Conservation (phyloP, 2,329 filamentous ascomycete genomes). For the Phialophora chinensis region DNA sequence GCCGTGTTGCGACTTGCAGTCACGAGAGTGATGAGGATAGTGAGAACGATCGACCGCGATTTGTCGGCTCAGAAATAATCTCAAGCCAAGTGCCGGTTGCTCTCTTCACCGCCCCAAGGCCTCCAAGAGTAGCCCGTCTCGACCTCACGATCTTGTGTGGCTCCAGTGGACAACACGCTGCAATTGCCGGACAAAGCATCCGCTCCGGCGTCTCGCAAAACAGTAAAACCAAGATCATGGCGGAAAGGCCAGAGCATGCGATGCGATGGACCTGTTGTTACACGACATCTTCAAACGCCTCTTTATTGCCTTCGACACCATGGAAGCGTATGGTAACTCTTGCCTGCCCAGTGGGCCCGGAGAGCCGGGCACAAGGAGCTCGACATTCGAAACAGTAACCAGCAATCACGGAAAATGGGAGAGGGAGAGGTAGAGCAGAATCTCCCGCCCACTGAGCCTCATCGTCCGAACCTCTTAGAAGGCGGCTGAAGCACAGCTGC, state of each 20-base stretch:
- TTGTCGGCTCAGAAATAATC: not conserved
- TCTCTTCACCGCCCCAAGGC: not conserved
- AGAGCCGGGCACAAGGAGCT: not conserved
- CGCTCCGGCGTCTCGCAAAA: not conserved
- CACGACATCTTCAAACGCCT: not conserved
- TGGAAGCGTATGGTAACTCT: not conserved
- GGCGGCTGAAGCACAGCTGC: not conserved
- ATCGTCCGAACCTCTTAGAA: not conserved
- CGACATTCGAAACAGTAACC: not conserved
- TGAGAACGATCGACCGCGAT: not conserved
- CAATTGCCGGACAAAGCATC: not conserved
- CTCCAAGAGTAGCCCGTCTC: not conserved
- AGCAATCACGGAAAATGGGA: not conserved
- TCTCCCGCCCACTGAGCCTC: not conserved
- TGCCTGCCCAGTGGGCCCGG: not conserved
- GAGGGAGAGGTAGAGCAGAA: not conserved
- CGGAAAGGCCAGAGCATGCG: not conserved
- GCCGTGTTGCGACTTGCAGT: not conserved
- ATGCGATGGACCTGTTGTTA: not conserved
- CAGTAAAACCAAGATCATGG: not conserved
- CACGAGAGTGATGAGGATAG: not conserved
- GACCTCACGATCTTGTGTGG: not conserved
- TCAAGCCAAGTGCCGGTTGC: not conserved
- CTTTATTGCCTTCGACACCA: not conserved
- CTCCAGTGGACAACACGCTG: not conserved